Evolutionary conservation across 1,284 basidiomycete genomes (phyloP).

Genomic region (Meira miltonrushii): DNA sequence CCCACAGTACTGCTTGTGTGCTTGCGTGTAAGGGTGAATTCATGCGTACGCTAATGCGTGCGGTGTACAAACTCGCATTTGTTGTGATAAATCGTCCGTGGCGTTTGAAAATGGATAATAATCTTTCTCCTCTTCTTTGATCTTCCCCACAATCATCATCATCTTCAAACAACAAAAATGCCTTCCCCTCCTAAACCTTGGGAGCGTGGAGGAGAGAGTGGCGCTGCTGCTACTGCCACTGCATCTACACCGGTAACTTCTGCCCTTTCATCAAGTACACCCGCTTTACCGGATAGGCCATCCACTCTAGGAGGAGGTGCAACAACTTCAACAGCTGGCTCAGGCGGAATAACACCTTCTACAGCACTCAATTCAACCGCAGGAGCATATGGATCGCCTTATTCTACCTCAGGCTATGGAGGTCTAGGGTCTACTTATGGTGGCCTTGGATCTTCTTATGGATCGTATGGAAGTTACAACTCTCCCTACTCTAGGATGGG

Average conservation of each 20-base stretch:
- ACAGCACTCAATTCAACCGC: constrained; percentile 13
- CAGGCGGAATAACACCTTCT: neutral
- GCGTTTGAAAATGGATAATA: too few species aligned
- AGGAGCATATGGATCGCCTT: constrained; percentile 26
- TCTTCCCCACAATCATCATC: neutral
- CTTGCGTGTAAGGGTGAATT: too few species aligned
- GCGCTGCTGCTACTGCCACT: constrained; percentile 17
- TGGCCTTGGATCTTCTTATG: constrained; percentile 21
- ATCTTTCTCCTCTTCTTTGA: too few species aligned
- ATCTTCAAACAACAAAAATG: constrained; percentile 17
- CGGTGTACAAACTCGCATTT: too few species aligned
- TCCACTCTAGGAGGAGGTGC: constrained; percentile 21
- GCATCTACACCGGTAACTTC: constrained; percentile 18
- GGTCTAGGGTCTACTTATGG: constrained; percentile 35
- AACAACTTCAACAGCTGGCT: constrained; percentile 2
- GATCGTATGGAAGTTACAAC: constrained; percentile 24
- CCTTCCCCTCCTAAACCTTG: constrained; percentile 51
- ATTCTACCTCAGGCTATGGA: constrained; percentile 39
- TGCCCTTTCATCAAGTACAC: constrained; percentile 17
- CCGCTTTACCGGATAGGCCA: constrained; percentile 47
- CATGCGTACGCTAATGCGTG: too few species aligned
- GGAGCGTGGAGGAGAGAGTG: constrained; percentile 43
- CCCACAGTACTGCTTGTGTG: too few species aligned
- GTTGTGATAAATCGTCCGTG: too few species aligned
- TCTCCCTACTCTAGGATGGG: constrained; percentile 48